Evolutionary conservation across 257 asterid species (phyloP), one percentile per base, ranked within the genome.

Genomic region (Nemophila menziesii): DNA sequence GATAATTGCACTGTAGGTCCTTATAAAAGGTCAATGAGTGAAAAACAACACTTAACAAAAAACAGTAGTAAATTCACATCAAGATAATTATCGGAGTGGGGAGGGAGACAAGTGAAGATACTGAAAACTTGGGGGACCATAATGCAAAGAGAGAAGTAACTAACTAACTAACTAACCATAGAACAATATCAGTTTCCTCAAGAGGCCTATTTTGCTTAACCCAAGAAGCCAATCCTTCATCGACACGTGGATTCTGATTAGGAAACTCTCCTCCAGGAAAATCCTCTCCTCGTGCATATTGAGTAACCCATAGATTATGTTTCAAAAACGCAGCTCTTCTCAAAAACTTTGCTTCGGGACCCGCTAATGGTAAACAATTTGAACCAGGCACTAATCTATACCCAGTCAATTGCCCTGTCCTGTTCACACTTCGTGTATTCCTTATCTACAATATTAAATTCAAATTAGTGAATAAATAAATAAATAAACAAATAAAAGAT

Each of bases 331-430:
- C 80, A 49, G 96, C 93, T 56, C 96, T 81, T 64, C 92, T 74
- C 55, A 85, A 29, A 60, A 78, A 85, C 66, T 71, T 81, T 21
- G 93, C 96, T 72, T 85, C 83, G 0, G 89, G 74, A 49, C 93
- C 92, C 48, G 96, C 92, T 57, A 86, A 56, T 0, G 92, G 96
- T 62, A 72, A 62, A 63, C 94, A 86, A 51, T 86, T 86, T 24
- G 96, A 77, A 66, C 96, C 92, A 48, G 94, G 96, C 37, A 86
- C 92, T 46, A 86, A 58, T 59, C 78, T 81, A 71, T 75, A 85
- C 56, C 96, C 93, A 9, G 93, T 85, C 53, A 75, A 62, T 40
- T 85, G 92, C 44, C 96, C 96, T 16, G 77, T 75, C 48, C 93
- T 70, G 48, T 85, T 85, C 50, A 71, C 96, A 1, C 82, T 71